phyloP scores from a whole-genome alignment of 1,284 basidiomycete genomes.

The Bondarzewia mesenterica region DNA sequence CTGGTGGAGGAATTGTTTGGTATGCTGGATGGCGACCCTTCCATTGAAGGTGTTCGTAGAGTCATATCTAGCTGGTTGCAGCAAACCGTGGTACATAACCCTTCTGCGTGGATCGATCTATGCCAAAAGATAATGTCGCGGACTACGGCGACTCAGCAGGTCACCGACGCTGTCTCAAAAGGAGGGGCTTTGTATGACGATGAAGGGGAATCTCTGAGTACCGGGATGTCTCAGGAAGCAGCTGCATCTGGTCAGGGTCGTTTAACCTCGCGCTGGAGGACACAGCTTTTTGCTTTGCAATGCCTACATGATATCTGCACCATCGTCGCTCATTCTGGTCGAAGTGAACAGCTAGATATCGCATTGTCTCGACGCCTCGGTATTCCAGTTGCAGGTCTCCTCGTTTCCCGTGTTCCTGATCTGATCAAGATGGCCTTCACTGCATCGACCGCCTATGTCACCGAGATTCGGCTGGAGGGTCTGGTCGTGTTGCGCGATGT shows the following conservation, averaged over 20 bases:
- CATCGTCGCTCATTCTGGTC: conserved; percentile 65
- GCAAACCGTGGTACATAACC: conserved; percentile 89
- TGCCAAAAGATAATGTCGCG: conserved; percentile 95
- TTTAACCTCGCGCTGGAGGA: conserved; percentile 86
- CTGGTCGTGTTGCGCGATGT: conserved; percentile 87
- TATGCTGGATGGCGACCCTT: conserved; percentile 90
- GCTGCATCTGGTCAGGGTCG: conserved; percentile 28
- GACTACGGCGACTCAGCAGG: conserved; percentile 75
- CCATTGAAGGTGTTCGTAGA: conserved; percentile 88
- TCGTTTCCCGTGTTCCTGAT: conserved; percentile 83
- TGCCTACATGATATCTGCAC: conserved; percentile 89
- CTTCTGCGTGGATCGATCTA: conserved; percentile 96
- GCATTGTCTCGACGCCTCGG: conserved; percentile 39
- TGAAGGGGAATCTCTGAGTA: conserved; percentile 83
- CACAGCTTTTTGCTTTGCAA: conserved; percentile 90
- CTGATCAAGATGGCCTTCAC: conserved; percentile 98
- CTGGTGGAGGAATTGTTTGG: conserved; percentile 94
- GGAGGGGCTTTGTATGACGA: conserved; percentile 69
- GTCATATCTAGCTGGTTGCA: conserved; percentile 95
- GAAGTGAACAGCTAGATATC: conserved; percentile 78
- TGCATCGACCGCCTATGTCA: conserved; percentile 92
- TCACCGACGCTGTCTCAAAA: conserved; percentile 49
- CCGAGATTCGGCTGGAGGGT: conserved; percentile 92
- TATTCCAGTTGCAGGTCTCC: conserved; percentile 35
- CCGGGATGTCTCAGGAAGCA: conserved; percentile 36